phyloP scores from a whole-genome alignment of 331 rosid species.

The Pyracantha coccinea region DNA sequence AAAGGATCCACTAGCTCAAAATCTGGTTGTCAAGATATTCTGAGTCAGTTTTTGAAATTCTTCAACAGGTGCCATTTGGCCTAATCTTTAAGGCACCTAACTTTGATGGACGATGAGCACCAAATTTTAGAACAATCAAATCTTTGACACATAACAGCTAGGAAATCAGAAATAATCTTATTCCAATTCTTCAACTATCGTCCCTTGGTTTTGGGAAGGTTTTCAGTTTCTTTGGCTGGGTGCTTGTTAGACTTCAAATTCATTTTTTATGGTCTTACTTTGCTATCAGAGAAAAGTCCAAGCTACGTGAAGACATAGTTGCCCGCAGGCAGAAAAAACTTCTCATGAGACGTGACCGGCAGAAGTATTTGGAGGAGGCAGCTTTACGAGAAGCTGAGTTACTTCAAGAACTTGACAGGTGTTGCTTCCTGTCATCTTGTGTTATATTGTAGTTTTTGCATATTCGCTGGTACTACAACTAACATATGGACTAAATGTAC shows the following conservation, averaged over 20 bases:
- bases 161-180: neutral
- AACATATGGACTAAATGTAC: slow-evolving; percentile 17
- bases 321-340: slow-evolving; percentile 74
- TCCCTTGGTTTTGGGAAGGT: neutral
- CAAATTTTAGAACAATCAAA: neutral
- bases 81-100: neutral
- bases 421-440: slow-evolving; percentile 12
- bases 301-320: slow-evolving; percentile 58
- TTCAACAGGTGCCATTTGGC: neutral
- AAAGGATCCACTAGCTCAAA: neutral
- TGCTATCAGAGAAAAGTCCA: slow-evolving; percentile 61
- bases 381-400: slow-evolving; percentile 70
- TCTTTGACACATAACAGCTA: neutral
- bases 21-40: neutral
- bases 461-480: neutral
- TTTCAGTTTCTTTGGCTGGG: neutral
- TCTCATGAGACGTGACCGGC: slow-evolving; percentile 58
- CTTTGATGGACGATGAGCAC: neutral
- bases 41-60: neutral
- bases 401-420: slow-evolving; percentile 90
- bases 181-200: neutral
- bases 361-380: slow-evolving; percentile 67
- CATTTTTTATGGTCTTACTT: slow-evolving; percentile 1
- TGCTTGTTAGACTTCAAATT: neutral
- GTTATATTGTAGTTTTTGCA: slow-evolving; percentile 9